Conservation (phyloP, 257 asterid genomes). For the Scutellaria galericulata region DNA sequence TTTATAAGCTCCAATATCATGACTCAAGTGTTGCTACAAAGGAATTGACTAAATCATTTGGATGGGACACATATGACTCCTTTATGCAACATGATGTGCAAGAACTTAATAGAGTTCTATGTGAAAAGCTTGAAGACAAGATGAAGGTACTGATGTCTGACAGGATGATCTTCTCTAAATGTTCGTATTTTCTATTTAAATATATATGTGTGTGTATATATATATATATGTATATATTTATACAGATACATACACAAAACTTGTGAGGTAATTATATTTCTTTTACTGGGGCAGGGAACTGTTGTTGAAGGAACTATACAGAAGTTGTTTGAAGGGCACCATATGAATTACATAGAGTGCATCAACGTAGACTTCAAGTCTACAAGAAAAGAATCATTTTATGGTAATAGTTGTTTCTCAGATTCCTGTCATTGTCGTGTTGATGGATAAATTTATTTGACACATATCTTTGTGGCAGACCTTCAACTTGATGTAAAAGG, state of each 20-base stretch:
- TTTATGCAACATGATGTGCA: constrained; percentile 99
- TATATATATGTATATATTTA: background rate
- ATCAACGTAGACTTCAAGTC: constrained; percentile 95
- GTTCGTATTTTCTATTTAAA: constrained; percentile 22
- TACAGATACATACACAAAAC: background rate
- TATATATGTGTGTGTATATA: background rate
- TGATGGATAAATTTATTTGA: constrained; percentile 28
- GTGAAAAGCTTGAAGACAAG: constrained; percentile 97
- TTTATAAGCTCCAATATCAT: constrained; percentile 93
- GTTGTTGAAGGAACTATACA: constrained; percentile 99
- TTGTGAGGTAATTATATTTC: constrained; percentile 37
- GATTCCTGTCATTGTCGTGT: constrained; percentile 28
- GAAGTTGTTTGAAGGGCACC: constrained; percentile 96
- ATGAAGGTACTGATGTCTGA: constrained; percentile 74
- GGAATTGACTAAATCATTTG: constrained; percentile 97
- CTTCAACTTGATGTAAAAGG: constrained; percentile 99
- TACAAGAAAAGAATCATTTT: constrained; percentile 94
- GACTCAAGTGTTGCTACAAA: constrained; percentile 96
- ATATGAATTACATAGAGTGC: constrained; percentile 94
- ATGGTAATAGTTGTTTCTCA: constrained; percentile 62
- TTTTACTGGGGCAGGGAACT: constrained; percentile 76
- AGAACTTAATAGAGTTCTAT: constrained; percentile 93
- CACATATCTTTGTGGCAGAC: constrained; percentile 55
- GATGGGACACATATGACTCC: constrained; percentile 99
- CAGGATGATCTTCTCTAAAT: constrained; percentile 11